Conservation (phyloP, 345 rosid species). For the Anacardium occidentale region DNA sequence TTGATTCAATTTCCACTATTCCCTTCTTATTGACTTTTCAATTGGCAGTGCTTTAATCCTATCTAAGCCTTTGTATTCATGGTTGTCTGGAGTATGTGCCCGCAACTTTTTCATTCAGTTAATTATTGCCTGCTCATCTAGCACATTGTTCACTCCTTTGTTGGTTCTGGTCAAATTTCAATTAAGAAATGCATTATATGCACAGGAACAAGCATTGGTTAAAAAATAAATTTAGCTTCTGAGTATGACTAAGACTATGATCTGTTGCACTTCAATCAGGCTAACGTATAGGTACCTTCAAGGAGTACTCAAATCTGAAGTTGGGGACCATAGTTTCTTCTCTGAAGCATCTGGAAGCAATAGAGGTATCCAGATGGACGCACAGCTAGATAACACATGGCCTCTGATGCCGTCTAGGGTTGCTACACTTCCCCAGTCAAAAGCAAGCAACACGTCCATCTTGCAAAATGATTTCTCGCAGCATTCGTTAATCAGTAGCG, state of each 20-base stretch:
- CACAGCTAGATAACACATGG: slow-evolving; percentile 39
- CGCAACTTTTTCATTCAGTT: background rate
- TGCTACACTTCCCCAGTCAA: slow-evolving; percentile 26
- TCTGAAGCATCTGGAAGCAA: slow-evolving; percentile 45
- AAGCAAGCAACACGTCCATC: slow-evolving; percentile 25
- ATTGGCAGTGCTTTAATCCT: background rate
- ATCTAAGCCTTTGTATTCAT: background rate
- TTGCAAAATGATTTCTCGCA: slow-evolving; percentile 39
- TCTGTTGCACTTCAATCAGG: slow-evolving; percentile 1
- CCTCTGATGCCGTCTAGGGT: slow-evolving; percentile 43
- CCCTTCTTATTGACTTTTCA: background rate
- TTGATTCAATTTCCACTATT: background rate
- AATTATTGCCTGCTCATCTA: background rate
- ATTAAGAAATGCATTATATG: background rate
- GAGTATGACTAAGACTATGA: background rate
- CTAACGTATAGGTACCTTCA: slow-evolving; percentile 36
- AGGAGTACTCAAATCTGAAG: slow-evolving; percentile 39
- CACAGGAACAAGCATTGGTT: background rate
- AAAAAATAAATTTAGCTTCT: background rate
- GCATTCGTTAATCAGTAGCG: slow-evolving; percentile 29
- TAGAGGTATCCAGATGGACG: slow-evolving; percentile 31
- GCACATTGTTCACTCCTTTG: background rate
- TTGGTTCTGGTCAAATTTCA: background rate
- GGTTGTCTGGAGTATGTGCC: background rate
- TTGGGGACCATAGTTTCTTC: slow-evolving; percentile 44